Evolutionary conservation across 805 yeast species (phyloP).

Genomic region (Yarrowia sp.): DNA sequence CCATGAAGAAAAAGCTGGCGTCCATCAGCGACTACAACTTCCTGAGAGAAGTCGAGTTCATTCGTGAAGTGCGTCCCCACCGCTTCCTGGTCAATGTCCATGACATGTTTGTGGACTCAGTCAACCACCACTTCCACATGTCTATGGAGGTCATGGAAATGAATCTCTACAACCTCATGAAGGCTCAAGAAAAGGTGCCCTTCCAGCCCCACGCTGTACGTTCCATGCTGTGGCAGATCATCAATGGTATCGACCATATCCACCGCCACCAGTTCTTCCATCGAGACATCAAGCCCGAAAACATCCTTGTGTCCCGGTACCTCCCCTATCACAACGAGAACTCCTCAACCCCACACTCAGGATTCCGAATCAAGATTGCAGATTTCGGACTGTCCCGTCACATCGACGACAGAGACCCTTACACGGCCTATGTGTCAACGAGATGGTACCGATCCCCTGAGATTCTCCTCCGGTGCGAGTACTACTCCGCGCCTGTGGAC

Average conservation of each 20-base stretch:
- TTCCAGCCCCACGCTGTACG: conserved; percentile 55
- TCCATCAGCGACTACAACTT: conserved; percentile 53
- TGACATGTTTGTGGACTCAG: conserved; percentile 73
- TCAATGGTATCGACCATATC: conserved; percentile 77
- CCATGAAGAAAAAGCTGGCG: conserved; percentile 57
- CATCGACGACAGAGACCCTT: conserved; percentile 53
- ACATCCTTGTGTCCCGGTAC: conserved; percentile 63
- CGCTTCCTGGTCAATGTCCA: conserved; percentile 66
- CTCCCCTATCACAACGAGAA: not conserved
- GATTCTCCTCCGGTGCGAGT: conserved; percentile 45
- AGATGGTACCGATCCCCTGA: conserved; percentile 98
- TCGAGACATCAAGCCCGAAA: conserved; percentile 93
- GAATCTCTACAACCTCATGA: conserved; percentile 74
- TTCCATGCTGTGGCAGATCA: conserved; percentile 57
- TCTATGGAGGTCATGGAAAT: conserved; percentile 88
- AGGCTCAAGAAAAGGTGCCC: conserved; percentile 49
- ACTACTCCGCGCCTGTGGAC: conserved; percentile 80
- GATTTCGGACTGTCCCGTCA: conserved; percentile 93
- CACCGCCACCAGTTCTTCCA: conserved; percentile 69
- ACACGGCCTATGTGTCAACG: conserved; percentile 89
- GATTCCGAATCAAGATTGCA: conserved; percentile 76
- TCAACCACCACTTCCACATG: conserved; percentile 60
- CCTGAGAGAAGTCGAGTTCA: conserved; percentile 39
- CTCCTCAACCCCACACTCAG: not conserved
- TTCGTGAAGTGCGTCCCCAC: conserved; percentile 60